Base-by-base conservation (phyloP, 1,284 basidiomycete species). In the Tetrapyrgos nigripes region DNA sequence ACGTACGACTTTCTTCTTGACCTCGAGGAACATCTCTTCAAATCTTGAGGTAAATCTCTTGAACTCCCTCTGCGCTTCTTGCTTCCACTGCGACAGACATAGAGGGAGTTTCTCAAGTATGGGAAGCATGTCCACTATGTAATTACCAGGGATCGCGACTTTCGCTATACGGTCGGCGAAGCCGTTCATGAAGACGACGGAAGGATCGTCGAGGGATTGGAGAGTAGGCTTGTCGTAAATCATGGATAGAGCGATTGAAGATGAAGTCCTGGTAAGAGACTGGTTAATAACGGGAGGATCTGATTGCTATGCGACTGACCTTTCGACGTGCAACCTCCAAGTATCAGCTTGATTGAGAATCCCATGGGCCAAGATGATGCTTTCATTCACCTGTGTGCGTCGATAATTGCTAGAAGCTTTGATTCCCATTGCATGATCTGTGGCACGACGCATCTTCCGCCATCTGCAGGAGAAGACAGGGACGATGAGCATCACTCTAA, bases 401-500 rank as follows among this genome's bases (percentile, higher is more conserved):
- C 46, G 44, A 33, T 57, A 57, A 19, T 57, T 37, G 23, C 21
- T 40, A 17, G 48, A 51, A 11, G 33, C 24, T 24, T 49, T 26
- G n/a, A 29, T 35, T 13, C 51, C 51, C 2, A 56, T 27, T 23
- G 49, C 55, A 5, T 47, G 21, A 50, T 56, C 48, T 19, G 48
- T 43, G 27, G 55, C 55, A 19, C 55, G 55, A 28, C 55, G 55
- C 55, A 57, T 52, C 9, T 19, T 46, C 10, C 50, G 55, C 55
- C 55, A 57, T 35, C 55, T 57, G 33, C n/a, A 23, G 9, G 23
- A 37, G n/a, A 14, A 14, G 10, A 27, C 11, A 21, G 29, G 31
- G 21, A 9, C 27, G 10, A 26, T 19, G 14, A 33, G 17, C 35
- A 48, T 31, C 17, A 33, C 14, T 29, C 10, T 19, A 40, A n/a